A percentile compares a stretch with the other conserved stretches of the same genome.
Evolutionary conservation across 495 filamentous ascomycete genomes (phyloP).

Genomic region (Aspergillus affinis): DNA sequence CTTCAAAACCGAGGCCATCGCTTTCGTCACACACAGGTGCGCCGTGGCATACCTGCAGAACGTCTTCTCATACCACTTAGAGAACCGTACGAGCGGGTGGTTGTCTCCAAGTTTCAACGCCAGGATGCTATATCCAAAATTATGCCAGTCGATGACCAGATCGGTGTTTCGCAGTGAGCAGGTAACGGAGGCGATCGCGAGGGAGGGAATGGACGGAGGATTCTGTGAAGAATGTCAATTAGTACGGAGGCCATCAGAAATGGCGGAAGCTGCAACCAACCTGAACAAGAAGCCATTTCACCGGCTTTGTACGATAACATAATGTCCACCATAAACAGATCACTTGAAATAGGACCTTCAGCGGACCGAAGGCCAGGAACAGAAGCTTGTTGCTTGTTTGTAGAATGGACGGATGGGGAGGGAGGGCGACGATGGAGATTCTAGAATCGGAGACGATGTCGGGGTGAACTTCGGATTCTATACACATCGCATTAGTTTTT

Average conservation of each 20-base stretch:
- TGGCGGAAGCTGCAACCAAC: slow-evolving; percentile 30
- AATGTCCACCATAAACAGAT: slow-evolving; percentile 66
- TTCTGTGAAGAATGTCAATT: slow-evolving; percentile 56
- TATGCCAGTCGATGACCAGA: slow-evolving; percentile 97
- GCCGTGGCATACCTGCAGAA: slow-evolving; percentile 68
- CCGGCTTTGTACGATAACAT: slow-evolving; percentile 67
- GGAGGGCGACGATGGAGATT: slow-evolving; percentile 67
- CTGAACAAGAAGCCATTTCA: slow-evolving; percentile 80
- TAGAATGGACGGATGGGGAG: slow-evolving; percentile 58
- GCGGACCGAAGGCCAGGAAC: slow-evolving; percentile 75
- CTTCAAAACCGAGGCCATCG: slow-evolving; percentile 76
- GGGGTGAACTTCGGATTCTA: slow-evolving; percentile 72
- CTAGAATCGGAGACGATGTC: slow-evolving; percentile 63
- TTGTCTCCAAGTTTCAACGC: slow-evolving; percentile 58
- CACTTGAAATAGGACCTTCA: slow-evolving; percentile 86
- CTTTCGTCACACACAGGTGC: slow-evolving; percentile 84
- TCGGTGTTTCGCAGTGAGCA: slow-evolving; percentile 77
- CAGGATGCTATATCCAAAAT: slow-evolving; percentile 96
- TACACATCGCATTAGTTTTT: slow-evolving; percentile 6
- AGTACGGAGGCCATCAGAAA: neutral
- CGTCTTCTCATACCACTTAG: slow-evolving; percentile 70
- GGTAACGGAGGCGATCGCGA: slow-evolving; percentile 69
- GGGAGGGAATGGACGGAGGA: slow-evolving; percentile 90
- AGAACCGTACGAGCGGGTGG: slow-evolving; percentile 76
- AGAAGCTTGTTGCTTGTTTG: slow-evolving; percentile 69